These are phyloP conservation scores for Fistulifera solaris DNA, from an alignment of 108 stramenopile species.

Conservation along the genomic window DNA sequence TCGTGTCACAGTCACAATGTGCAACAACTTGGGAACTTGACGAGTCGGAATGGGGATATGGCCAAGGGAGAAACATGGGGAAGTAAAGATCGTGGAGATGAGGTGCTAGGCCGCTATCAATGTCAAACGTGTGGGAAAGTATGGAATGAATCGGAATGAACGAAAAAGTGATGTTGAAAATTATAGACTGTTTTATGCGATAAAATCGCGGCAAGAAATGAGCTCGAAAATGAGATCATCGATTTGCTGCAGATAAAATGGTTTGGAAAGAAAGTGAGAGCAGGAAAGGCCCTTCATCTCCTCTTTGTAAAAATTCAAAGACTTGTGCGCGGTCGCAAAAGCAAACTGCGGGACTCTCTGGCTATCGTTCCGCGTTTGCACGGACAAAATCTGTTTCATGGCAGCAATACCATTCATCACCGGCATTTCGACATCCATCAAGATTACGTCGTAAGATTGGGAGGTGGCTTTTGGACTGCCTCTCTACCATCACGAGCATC, in stretches of 20 bases:
- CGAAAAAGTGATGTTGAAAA: too few species aligned
- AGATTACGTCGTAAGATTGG: not conserved
- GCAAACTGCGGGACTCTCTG: too few species aligned
- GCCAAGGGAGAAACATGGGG: constrained; percentile 73
- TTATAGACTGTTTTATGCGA: not conserved
- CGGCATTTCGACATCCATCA: constrained; percentile 25
- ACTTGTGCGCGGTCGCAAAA: too few species aligned
- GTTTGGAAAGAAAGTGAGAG: too few species aligned
- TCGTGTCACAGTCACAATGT: constrained; percentile 53
- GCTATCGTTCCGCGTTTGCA: too few species aligned
- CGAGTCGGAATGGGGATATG: constrained; percentile 56
- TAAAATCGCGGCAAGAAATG: too few species aligned
- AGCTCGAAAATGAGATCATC: too few species aligned
- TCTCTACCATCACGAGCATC: constrained; percentile 23
- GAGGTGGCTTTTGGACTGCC: constrained; percentile 12
- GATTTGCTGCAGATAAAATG: too few species aligned
- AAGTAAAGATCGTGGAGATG: constrained; percentile 43
- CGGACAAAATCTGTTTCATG: constrained; percentile 5
- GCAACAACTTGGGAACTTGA: constrained; percentile 31
- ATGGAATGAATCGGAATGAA: constrained; percentile 56
- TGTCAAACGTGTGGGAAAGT: constrained; percentile 51
- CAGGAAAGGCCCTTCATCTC: too few species aligned
- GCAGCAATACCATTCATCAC: constrained; percentile 28
- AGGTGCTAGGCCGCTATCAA: constrained; percentile 41
- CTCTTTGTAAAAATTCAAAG: too few species aligned